Evolutionary conservation across 2,329 filamentous ascomycete species (phyloP), one percentile per base, ranked within the genome.

Genomic region (Geoglossum cookeanum): DNA sequence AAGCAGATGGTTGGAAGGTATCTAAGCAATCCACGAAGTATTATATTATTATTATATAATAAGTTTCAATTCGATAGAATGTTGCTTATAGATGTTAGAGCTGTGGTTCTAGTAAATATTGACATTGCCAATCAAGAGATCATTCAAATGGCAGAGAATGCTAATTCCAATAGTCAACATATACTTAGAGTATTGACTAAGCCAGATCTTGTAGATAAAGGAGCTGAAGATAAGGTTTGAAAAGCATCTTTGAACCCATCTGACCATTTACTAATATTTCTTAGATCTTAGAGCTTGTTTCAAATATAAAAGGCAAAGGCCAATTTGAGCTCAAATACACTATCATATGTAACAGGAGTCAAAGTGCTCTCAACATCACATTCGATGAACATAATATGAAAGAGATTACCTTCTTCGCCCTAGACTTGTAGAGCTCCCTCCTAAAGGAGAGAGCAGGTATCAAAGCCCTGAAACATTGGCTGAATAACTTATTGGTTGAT

Each of bases 41-140:
- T 72, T 39, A 72, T 74, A 37, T 64, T 75, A 0, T 65, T 70
- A 0, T 73, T 75, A 0, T 37, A 1, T 3, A 13, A 37, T 37
- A 13, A 37, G 35, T 37, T 37, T 37, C 35, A 37, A 37, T 37
- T 37, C 35, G 3, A 37, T 37, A 37, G 35, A 3, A 37, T 3
- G 11, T 1, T 3, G 11, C 35, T 37, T 7, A 37, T 37, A 37
- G 3, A 37, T 37, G 3, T 37, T 37, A 37, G 35, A 22, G 72
- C 74, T 0, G 74, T 78, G 0, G 61, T 72, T 0, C 70, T 71
- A 0, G 68, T 69, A 56, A 73, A 66, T 7, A 67, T 65, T 0
- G 71, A 74, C 15, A 66, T 73, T 2, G 68, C 70, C 0, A 73
- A 69, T 0, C 71, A 74, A n/a, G 69, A 70, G 51, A 72, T 73